A percentile compares a stretch with the other conserved stretches of the same genome.
phyloP scores from a whole-genome alignment of 345 rosid species.

The Cardamine occulta region DNA sequence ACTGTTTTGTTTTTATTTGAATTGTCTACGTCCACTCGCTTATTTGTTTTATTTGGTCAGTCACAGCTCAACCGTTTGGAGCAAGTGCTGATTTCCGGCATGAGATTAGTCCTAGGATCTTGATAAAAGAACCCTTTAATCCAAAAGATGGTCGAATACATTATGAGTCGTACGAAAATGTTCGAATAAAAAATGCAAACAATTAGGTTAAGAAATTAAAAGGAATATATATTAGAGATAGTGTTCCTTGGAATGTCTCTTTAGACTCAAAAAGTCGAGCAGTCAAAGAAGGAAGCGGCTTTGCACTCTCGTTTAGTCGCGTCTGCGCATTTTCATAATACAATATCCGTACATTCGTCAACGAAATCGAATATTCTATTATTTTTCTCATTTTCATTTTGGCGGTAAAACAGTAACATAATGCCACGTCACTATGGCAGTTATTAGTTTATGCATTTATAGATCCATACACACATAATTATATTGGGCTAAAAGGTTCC shows the following conservation, averaged over 20 bases:
- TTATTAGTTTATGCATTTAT: no score
- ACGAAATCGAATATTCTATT: neutral
- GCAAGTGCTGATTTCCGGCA: neutral
- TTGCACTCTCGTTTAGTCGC: constrained; percentile 11
- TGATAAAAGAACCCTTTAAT: neutral
- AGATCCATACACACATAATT: neutral
- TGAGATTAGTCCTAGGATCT: neutral
- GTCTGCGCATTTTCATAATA: neutral
- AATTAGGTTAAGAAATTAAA: neutral
- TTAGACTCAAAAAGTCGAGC: constrained; percentile 4
- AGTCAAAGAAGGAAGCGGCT: constrained; percentile 22
- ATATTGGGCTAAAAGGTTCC: neutral
- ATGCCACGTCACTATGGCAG: no score
- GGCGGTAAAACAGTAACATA: neutral
- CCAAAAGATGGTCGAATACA: neutral
- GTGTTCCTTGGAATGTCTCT: neutral
- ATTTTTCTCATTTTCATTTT: neutral
- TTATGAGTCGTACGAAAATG: neutral
- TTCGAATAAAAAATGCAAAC: neutral
- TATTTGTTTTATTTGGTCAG: neutral
- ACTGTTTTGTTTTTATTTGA: constrained; percentile 33
- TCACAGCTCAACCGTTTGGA: constrained; percentile 4
- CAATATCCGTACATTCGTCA: neutral
- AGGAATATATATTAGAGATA: neutral
- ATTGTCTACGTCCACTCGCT: neutral